These are phyloP conservation scores for Suillus luteus DNA, from an alignment of 768 basidiomycete genomes.

Conservation along the genomic window DNA sequence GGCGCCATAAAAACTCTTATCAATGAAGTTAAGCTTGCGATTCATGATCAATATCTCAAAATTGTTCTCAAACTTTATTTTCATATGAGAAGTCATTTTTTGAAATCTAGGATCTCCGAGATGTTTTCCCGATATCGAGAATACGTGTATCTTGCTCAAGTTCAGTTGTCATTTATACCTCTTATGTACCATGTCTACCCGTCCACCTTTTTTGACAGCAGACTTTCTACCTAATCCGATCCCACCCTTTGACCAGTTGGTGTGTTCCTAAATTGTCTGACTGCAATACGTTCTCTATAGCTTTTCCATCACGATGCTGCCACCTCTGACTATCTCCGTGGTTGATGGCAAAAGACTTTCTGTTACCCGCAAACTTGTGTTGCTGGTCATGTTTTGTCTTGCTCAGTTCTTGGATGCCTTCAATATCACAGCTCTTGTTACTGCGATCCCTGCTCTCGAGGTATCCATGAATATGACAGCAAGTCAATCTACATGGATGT, in stretches of 20 bases:
- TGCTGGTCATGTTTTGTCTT: slow-evolving; percentile 41
- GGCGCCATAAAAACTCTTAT: no score
- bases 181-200: no score
- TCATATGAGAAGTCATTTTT: no score
- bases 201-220: no score
- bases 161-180: no score
- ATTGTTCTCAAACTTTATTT: no score
- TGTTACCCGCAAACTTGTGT: slow-evolving; percentile 25
- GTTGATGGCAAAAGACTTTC: slow-evolving; percentile 16
- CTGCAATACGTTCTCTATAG: background rate
- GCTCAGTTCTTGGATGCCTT: slow-evolving; percentile 49
- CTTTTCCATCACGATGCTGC: slow-evolving; percentile 14
- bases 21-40: no score
- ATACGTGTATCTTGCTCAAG: no score
- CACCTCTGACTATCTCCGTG: background rate
- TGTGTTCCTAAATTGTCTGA: background rate
- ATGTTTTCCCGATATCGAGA: no score
- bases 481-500: slow-evolving; percentile 39
- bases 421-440: slow-evolving; percentile 41
- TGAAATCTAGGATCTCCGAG: no score
- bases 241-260: background rate
- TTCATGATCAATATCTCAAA: no score
- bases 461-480: slow-evolving; percentile 21
- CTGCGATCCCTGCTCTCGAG: slow-evolving; percentile 40
- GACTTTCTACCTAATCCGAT: no score